phyloP scores from a whole-genome alignment of 192 early-diverging fungal genomes.

The Entrophospora sp. region DNA sequence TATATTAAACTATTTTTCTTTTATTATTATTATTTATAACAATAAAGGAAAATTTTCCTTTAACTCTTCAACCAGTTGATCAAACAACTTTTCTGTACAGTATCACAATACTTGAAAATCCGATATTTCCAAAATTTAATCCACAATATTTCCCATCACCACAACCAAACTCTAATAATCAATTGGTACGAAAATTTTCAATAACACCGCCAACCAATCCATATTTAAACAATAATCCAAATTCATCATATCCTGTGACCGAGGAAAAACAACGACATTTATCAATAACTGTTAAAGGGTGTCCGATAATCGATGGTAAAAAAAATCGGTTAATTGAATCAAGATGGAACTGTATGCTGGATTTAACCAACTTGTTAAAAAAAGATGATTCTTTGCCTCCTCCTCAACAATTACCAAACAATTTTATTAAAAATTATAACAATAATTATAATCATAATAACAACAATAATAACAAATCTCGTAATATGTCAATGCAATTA shows the following conservation, averaged over 20 bases:
- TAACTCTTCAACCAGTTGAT: conserved; percentile 37
- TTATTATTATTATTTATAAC: no score
- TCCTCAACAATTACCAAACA: neutral
- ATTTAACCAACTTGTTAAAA: conserved; percentile 34
- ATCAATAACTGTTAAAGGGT: conserved; percentile 39
- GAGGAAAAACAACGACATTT: conserved; percentile 33
- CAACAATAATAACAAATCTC: no score
- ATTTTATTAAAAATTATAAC: no score
- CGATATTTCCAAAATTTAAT: neutral
- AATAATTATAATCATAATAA: no score
- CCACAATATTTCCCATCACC: conserved; percentile 2
- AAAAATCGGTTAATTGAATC: conserved; percentile 38
- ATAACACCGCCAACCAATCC: conserved; percentile 5
- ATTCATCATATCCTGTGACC: no score
- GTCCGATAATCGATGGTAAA: conserved; percentile 39
- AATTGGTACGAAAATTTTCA: neutral
- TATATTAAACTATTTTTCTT: neutral
- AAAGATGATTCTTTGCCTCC: conserved; percentile 5
- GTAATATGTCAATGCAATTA: no score
- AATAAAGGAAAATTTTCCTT: conserved; percentile 34
- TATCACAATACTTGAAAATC: conserved; percentile 44
- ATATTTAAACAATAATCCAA: neutral
- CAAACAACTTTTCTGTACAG: conserved; percentile 46
- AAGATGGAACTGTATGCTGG: conserved; percentile 49
- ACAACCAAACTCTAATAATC: neutral